Base-by-base conservation (phyloP, 73 alveolate species). In the Paramecium sonneborni region DNA sequence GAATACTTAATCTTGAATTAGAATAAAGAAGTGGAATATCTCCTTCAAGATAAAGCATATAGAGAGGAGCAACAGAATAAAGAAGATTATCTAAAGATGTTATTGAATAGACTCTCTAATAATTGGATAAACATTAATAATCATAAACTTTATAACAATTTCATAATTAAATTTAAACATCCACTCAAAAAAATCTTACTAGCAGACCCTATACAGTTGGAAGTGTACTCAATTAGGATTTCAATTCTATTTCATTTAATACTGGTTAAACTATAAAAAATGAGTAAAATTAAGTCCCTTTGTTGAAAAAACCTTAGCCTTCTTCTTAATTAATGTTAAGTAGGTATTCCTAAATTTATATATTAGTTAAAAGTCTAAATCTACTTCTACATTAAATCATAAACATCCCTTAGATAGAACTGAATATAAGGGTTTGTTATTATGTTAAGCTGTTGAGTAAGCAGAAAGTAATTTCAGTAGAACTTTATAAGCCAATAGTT, bases 141-240 rank as follows among this genome's bases (percentile, higher is more conserved):
- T 62, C 84, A 2, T 62, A 26, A 9, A 62, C 84, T 30, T 6
- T 62, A 14, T 32, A 62, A 26, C 12, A 62, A 30, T 26, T 62
- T 30, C 24, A 62, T 7, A 62, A 62, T 62, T 26, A 62, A 62
- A 62, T 62, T 62, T 26, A 18, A n/a, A 72, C 55, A 35, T 23
- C 55, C 12, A 12, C n/a, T n/a, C 10, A 14, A 6, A 72, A 28
- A 1, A 34, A 72, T 34, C 44, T 3, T 6, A 72, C 86, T 1
- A 72, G 67, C 26, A 72, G 86, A 72, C 86, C 86, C 5, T 72
- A 35, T 34, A 72, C 86, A n/a, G 86, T 34, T 20, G 86, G 86
- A 34, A 72, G 86, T 38, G 34, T 72, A 35, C 38, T 21, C 15
- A 38, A 72, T 34, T 72, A 72, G 52, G 84, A 62, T 23, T 26